Conservation (phyloP, 345 rosid species). For the Gossypium mustelinum region DNA sequence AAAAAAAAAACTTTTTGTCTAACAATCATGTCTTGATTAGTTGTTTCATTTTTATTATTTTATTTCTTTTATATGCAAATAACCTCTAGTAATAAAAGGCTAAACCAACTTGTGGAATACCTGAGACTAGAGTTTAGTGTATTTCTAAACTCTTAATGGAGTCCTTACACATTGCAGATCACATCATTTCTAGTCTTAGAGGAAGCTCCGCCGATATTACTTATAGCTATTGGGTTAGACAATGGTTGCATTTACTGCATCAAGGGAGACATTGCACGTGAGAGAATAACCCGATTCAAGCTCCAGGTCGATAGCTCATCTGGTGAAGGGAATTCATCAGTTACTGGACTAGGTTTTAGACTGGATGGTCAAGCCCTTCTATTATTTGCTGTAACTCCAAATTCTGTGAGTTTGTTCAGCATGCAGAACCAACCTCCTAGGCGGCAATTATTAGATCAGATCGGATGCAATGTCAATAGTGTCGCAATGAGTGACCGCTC, state of each 20-base stretch:
- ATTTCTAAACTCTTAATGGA: constrained; percentile 11
- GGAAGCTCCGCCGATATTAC: constrained; percentile 92
- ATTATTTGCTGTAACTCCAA: constrained; percentile 75
- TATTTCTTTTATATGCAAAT: background rate
- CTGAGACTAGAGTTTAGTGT: background rate
- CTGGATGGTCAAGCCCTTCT: constrained; percentile 88
- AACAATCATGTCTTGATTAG: background rate
- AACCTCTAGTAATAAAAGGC: background rate
- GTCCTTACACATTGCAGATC: constrained; percentile 52
- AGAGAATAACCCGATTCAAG: constrained; percentile 83
- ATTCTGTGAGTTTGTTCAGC: constrained; percentile 68
- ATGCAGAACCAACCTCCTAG: constrained; percentile 71
- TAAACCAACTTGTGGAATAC: background rate
- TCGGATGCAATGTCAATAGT: constrained; percentile 62
- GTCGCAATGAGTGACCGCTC: constrained; percentile 89
- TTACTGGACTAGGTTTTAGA: constrained; percentile 82
- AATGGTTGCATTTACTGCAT: constrained; percentile 83
- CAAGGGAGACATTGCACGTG: constrained; percentile 95
- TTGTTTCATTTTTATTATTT: background rate
- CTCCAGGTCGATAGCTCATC: constrained; percentile 61
- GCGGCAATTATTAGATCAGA: constrained; percentile 77
- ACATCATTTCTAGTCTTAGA: constrained; percentile 87
- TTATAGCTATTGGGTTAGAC: constrained; percentile 85
- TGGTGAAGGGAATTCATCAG: constrained; percentile 36
- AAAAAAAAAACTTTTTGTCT: background rate